Conservation (phyloP, 163 green algal species). For the Scenedesmus sp. region DNA sequence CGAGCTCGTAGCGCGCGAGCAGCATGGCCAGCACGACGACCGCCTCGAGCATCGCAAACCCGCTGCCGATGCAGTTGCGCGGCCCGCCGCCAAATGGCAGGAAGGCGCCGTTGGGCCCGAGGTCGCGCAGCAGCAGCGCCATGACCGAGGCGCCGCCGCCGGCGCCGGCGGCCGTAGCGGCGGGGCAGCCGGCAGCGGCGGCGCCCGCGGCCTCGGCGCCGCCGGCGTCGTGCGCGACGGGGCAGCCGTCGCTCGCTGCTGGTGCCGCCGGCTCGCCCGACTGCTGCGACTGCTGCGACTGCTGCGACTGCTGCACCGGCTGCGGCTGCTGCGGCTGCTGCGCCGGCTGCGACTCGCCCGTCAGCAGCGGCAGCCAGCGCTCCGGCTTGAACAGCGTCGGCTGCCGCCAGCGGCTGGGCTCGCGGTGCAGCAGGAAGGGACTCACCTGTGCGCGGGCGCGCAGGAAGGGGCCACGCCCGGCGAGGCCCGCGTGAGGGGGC, state of each 20-base stretch:
- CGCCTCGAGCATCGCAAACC: constrained; percentile 90
- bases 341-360: not conserved
- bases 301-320: not conserved
- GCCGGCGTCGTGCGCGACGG: constrained; percentile 2
- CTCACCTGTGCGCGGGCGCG: constrained; percentile 26
- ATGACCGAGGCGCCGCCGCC: constrained; percentile 40
- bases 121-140: constrained; percentile 61
- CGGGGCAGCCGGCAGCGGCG: constrained; percentile 3
- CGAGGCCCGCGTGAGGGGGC: no score
- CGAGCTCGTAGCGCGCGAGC: constrained; percentile 64
- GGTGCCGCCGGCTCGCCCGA: constrained; percentile 14
- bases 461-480: not conserved
- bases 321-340: constrained; percentile 6
- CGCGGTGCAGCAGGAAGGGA: constrained; percentile 85
- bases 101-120: constrained; percentile 78
- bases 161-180: not conserved
- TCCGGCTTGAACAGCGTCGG: constrained; percentile 68
- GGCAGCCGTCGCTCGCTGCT: constrained; percentile 11
- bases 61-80: constrained; percentile 89
- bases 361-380: constrained; percentile 65
- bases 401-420: constrained; percentile 62
- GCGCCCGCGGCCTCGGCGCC: not conserved
- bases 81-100: constrained; percentile 87
- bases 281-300: not conserved
- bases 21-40: constrained; percentile 77